Base-by-base conservation (phyloP, 2,329 filamentous ascomycete genomes). In the Penicillium freii region DNA sequence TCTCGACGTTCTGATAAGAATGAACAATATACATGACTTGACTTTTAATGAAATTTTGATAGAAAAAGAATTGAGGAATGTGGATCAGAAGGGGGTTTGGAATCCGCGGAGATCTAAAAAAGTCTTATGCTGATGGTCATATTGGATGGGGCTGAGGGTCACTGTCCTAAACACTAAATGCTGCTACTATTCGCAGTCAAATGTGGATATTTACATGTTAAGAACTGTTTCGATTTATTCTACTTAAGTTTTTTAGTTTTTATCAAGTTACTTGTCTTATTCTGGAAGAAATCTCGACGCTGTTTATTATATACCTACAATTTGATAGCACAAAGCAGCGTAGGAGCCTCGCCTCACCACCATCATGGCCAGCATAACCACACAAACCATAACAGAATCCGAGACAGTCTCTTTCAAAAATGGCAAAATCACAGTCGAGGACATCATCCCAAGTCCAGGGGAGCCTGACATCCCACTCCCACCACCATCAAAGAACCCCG, bases 401-500 rank as follows among this genome's bases (percentile, higher is more conserved):
- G 61, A 63, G 23, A 51, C 57, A 5, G 54, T 62, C 27, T 39
- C 57, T n/a, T 54, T 63, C 52, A 70, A 69, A 52, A 54, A 64
- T 34, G 33, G 44, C 34, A 61, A 62, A 23, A 62, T 73, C 49
- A 66, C 55, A 34, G 54, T 70, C n/a, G 62, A 71, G 50, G 62
- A 70, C 43, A 53, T 68, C n/a, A 29, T 53, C 3, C 51, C 64
- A 44, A 61, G 56, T 15, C 61, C 65, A 21, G 61, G 62, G 51
- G 63, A 68, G 29, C 51, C 64, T 8, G 71, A 78, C 44, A 86
- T 91, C 57, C 83, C 90, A 23, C 78, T 95, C 4, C 90, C 91
- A 13, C 91, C 90, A 10, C 81, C 79, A 23, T 81, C 85, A 5
- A 81, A 73, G 40, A 71, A 72, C 47, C 80, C 84, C 5, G 86